Percentiles rank a stretch among this genome's conserved stretches.
phyloP scores from a whole-genome alignment of 2,329 filamentous ascomycete species.

The Fusarium nisikadoi region DNA sequence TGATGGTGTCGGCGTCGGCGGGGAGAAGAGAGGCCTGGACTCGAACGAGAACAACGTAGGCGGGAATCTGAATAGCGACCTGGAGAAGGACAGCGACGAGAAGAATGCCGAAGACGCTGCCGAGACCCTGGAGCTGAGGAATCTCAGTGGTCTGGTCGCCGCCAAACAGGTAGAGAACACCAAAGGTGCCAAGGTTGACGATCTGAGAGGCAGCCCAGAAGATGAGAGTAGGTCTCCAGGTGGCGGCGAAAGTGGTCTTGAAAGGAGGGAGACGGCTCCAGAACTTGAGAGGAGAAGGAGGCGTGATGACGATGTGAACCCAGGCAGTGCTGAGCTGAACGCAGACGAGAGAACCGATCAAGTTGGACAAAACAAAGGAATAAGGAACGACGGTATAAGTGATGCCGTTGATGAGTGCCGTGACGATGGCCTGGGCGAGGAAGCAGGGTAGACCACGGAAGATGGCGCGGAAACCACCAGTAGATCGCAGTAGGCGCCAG shows the following conservation, averaged over 20 bases:
- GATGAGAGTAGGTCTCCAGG: slow-evolving; percentile 73
- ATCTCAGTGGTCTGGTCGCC: slow-evolving; percentile 53
- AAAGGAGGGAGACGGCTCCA: slow-evolving; percentile 76
- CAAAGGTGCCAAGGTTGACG: slow-evolving; percentile 58
- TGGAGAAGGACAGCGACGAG: slow-evolving; percentile 61
- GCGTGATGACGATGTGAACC: slow-evolving; percentile 87
- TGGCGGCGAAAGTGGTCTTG: slow-evolving; percentile 72
- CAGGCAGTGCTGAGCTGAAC: slow-evolving; percentile 79
- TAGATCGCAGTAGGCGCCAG: slow-evolving; percentile 65
- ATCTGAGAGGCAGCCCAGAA: slow-evolving; percentile 68
- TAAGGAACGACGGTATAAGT: slow-evolving; percentile 55
- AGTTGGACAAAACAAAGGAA: slow-evolving; percentile 55
- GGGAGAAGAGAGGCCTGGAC: slow-evolving; percentile 89
- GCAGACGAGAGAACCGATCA: slow-evolving; percentile 64
- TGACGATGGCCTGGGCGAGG: slow-evolving; percentile 53
- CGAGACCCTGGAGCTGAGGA: slow-evolving; percentile 44
- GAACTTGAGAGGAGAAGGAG: slow-evolving; percentile 71
- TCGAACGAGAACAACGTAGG: slow-evolving; percentile 79
- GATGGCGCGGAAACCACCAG: slow-evolving; percentile 71
- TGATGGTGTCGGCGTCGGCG: slow-evolving; percentile 82
- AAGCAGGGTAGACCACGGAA: slow-evolving; percentile 74
- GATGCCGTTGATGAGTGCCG: slow-evolving; percentile 58
- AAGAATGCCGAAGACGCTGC: slow-evolving; percentile 60
- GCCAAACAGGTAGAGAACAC: slow-evolving; percentile 56
- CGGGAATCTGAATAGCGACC: slow-evolving; percentile 77